A percentile compares a stretch with the other conserved stretches of the same genome.
phyloP scores from a whole-genome alignment of 2,329 filamentous ascomycete genomes.

The Trichoderma sp. region DNA sequence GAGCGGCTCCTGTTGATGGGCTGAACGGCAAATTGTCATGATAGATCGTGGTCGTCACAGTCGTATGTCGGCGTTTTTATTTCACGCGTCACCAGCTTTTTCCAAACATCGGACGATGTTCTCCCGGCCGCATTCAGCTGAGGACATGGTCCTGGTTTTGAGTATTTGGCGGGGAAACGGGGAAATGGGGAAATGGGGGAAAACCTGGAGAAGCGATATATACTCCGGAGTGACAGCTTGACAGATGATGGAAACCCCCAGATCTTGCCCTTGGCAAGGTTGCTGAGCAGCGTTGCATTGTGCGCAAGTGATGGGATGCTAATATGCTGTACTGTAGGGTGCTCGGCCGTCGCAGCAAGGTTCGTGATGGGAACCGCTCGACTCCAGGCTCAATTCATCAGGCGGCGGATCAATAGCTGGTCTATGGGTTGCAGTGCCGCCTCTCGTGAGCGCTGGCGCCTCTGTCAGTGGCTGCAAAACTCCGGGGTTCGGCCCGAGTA shows the following conservation, averaged over 20 bases:
- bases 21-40: conserved; percentile 18
- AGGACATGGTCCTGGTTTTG: conserved; percentile 13
- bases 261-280: conserved; percentile 11
- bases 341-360: conserved; percentile 9
- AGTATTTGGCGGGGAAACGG: conserved; percentile 21
- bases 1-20: background rate
- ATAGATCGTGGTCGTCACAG: conserved; percentile 1
- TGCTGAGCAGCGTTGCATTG: background rate
- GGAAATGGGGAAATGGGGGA: conserved; percentile 22
- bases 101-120: background rate
- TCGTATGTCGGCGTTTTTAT: conserved; percentile 17
- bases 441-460: background rate
- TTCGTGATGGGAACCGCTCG: background rate
- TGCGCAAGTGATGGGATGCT: background rate
- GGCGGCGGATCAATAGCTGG: conserved; percentile 11
- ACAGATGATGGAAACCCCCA: conserved; percentile 5
- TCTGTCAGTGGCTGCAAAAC: conserved; percentile 19
- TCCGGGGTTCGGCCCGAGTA: conserved; percentile 25
- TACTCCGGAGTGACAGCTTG: conserved; percentile 22
- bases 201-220: conserved; percentile 23
- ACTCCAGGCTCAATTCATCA: conserved; percentile 19
- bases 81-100: conserved; percentile 1
- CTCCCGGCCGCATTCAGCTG: background rate
- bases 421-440: background rate
- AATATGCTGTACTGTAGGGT: background rate